phyloP scores from a whole-genome alignment of 176 grass and related monocot genomes.

The Chrysopogon serrulatus region DNA sequence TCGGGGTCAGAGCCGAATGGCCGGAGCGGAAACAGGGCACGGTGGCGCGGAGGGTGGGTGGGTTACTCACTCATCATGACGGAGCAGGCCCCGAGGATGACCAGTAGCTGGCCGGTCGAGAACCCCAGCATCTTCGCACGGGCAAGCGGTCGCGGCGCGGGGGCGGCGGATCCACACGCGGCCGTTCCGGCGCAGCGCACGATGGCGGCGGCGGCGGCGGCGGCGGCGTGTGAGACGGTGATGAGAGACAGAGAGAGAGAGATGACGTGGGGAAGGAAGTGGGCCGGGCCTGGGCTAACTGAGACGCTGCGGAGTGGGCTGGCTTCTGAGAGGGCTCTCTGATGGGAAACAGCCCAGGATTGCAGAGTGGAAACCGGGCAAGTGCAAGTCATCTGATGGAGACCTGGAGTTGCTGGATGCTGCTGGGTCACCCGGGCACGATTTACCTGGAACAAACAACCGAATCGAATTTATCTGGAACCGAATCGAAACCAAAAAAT shows the following conservation, averaged over 20 bases:
- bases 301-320: not conserved
- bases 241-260: not conserved
- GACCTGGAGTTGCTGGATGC: too few relatives aligned
- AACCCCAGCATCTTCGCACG: slow-evolving; percentile 31
- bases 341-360: not conserved
- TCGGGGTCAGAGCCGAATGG: not conserved
- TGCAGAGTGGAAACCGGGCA: too few relatives aligned
- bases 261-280: not conserved
- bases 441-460: too few relatives aligned
- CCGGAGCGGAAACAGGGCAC: not conserved
- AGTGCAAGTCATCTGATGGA: too few relatives aligned
- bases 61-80: slow-evolving; percentile 43
- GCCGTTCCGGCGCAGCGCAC: not conserved
- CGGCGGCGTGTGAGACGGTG: not conserved
- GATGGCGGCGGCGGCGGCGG: too few relatives aligned
- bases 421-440: too few relatives aligned
- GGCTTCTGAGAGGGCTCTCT: not conserved
- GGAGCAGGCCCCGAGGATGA: slow-evolving; percentile 50
- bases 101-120: slow-evolving; percentile 41
- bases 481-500: too few relatives aligned
- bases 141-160: not conserved
- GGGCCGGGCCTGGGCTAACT: not conserved
- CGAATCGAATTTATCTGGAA: too few relatives aligned
- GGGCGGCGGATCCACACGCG: not conserved
- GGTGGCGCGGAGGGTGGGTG: not conserved